Percentiles rank a stretch among this genome's conserved stretches.
These are phyloP conservation scores for Erysimum cheiranthoides DNA, from an alignment of 345 rosid genomes.

Conservation along the genomic window DNA sequence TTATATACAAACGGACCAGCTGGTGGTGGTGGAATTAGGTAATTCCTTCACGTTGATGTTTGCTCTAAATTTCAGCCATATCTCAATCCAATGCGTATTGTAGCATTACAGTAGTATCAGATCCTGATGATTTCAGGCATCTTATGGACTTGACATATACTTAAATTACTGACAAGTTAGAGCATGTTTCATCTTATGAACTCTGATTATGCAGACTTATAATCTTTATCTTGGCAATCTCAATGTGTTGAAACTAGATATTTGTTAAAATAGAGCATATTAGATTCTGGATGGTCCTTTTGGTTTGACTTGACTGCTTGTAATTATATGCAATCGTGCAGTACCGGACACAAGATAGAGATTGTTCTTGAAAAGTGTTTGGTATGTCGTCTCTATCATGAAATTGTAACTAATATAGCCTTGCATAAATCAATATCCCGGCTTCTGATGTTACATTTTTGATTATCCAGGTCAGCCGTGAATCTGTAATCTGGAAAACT, in stretches of 20 bases:
- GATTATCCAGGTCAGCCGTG: slow-evolving; percentile 67
- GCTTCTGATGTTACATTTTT: slow-evolving; percentile 36
- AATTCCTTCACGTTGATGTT: slow-evolving; percentile 29
- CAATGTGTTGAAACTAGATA: slow-evolving; percentile 1
- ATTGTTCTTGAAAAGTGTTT: slow-evolving; percentile 69
- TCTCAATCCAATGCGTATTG: slow-evolving; percentile 15
- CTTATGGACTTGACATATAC: slow-evolving; percentile 11
- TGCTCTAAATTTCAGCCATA: slow-evolving; percentile 3
- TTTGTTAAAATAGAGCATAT: background rate
- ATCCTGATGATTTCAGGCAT: slow-evolving; percentile 24
- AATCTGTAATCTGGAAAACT: slow-evolving; percentile 67
- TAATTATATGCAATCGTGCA: slow-evolving; percentile 68
- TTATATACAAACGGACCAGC: slow-evolving; percentile 97
- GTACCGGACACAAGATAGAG: slow-evolving; percentile 85
- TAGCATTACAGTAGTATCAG: slow-evolving; percentile 14
- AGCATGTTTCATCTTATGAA: background rate
- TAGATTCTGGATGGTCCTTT: slow-evolving; percentile 12
- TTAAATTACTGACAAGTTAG: background rate
- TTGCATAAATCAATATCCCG: background rate
- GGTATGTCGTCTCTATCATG: slow-evolving; percentile 49
- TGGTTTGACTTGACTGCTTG: slow-evolving; percentile 35
- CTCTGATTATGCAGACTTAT: slow-evolving; percentile 7
- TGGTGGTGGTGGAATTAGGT: slow-evolving; percentile 97
- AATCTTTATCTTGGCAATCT: slow-evolving; percentile 9
- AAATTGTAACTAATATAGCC: background rate